Evolutionary conservation across 768 basidiomycete genomes (phyloP).

Genomic region (Pholiota molesta): DNA sequence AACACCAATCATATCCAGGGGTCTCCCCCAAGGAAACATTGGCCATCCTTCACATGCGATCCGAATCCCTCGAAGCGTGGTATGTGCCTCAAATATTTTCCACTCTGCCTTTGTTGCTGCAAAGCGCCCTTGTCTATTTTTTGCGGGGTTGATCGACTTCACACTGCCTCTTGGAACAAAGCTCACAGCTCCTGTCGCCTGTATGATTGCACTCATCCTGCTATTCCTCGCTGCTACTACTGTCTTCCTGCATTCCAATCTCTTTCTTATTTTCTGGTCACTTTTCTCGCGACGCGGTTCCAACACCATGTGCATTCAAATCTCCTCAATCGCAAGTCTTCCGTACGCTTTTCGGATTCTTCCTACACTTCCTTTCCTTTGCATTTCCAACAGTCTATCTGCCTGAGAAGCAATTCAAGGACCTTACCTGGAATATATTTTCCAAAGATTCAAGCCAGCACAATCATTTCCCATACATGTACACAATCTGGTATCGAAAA

Average conservation of each 20-base stretch:
- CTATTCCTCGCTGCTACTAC: constrained; percentile 19
- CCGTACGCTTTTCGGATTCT: not conserved
- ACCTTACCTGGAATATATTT: too few species aligned
- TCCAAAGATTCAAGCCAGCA: not conserved
- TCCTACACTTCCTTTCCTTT: not conserved
- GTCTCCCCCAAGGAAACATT: not conserved
- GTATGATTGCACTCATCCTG: constrained; percentile 11
- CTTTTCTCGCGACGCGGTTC: not conserved
- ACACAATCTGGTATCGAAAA: not conserved
- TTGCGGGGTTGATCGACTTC: constrained; percentile 23
- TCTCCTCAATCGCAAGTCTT: constrained; percentile 19
- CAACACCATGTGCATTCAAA: constrained; percentile 19
- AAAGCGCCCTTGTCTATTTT: constrained; percentile 21
- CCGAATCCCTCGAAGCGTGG: constrained; percentile 6
- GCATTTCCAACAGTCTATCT: not conserved
- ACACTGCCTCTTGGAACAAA: constrained; percentile 9
- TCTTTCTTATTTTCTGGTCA: not conserved
- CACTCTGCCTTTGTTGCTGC: constrained; percentile 2
- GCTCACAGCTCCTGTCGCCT: constrained; percentile 14
- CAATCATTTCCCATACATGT: not conserved
- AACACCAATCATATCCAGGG: constrained; percentile 2
- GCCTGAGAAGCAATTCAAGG: not conserved
- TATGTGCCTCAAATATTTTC: constrained; percentile 11
- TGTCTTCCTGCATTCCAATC: constrained; percentile 13
- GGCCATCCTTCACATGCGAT: constrained; percentile 6